Evolutionary conservation across 2,329 filamentous ascomycete genomes (phyloP).

Genomic region (Nemania sp.): DNA sequence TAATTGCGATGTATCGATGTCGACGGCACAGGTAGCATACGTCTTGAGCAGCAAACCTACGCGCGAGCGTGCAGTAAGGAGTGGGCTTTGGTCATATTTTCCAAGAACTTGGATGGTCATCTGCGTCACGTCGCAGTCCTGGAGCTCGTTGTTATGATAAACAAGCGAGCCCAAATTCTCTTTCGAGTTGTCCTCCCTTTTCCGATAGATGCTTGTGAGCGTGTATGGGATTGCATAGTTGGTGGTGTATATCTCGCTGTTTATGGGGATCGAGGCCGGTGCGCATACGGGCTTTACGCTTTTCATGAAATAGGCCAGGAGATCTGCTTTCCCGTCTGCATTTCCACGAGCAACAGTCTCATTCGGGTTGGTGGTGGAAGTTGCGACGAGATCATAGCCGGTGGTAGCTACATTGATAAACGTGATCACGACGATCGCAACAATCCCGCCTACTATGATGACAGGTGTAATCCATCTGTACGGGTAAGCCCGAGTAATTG

Average conservation of each 20-base stretch:
- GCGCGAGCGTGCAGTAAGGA: constrained; percentile 4
- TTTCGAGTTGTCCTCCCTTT: background rate
- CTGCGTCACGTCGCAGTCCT: constrained; percentile 17
- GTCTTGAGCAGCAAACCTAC: constrained; percentile 13
- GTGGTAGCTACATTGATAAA: constrained; percentile 13
- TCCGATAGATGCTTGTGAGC: constrained; percentile 11
- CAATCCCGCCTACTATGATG: constrained; percentile 17
- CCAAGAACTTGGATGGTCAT: constrained; percentile 12
- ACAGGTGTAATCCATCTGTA: constrained; percentile 30
- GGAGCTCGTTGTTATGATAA: constrained; percentile 14
- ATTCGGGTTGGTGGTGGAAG: background rate
- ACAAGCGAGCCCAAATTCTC: constrained; percentile 9
- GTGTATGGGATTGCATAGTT: constrained; percentile 23
- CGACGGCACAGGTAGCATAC: constrained; percentile 10
- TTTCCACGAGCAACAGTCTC: background rate
- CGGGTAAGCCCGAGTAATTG: constrained; percentile 19
- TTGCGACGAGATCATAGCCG: constrained; percentile 16
- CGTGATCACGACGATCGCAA: constrained; percentile 21
- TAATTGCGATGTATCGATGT: constrained; percentile 8
- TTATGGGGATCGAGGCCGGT: constrained; percentile 9
- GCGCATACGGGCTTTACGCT: constrained; percentile 7
- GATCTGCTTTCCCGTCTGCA: background rate
- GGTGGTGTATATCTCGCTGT: constrained; percentile 17
- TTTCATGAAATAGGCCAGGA: background rate
- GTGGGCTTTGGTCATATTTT: constrained; percentile 4